phyloP scores from a whole-genome alignment of 805 yeast genomes.

The Groenewaldozyma salmanticensis region DNA sequence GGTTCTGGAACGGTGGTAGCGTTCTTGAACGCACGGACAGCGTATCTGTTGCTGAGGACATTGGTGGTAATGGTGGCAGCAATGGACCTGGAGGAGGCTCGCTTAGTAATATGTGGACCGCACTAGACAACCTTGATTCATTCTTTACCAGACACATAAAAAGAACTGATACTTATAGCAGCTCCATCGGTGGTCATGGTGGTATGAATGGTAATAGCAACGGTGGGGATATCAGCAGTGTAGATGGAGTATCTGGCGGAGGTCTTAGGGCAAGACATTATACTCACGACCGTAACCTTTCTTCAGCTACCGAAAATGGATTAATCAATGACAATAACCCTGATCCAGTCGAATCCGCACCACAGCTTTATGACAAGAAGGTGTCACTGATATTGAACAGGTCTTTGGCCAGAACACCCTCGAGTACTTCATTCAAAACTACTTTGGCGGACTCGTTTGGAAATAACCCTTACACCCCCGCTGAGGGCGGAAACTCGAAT shows the following conservation, averaged over 20 bases:
- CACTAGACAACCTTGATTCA: slow-evolving; percentile 78
- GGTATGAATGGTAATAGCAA: neutral
- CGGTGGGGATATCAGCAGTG: no score
- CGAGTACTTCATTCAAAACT: slow-evolving; percentile 69
- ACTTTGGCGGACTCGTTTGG: slow-evolving; percentile 59
- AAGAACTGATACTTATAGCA: slow-evolving; percentile 2
- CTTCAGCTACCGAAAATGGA: slow-evolving; percentile 55
- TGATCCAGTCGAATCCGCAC: slow-evolving; percentile 58
- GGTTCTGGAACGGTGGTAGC: slow-evolving; percentile 10
- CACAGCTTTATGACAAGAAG: slow-evolving; percentile 69
- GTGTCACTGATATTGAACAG: slow-evolving; percentile 66
- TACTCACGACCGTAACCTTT: slow-evolving; percentile 28
- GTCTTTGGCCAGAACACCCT: slow-evolving; percentile 62
- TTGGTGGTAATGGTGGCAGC: slow-evolving; percentile 6
- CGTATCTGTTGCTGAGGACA: slow-evolving; percentile 40
- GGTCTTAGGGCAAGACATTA: slow-evolving; percentile 7
- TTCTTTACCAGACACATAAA: slow-evolving; percentile 61
- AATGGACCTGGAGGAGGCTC: slow-evolving; percentile 59
- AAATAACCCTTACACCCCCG: slow-evolving; percentile 9
- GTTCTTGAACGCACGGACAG: slow-evolving; percentile 33
- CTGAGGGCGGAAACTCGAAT: slow-evolving; percentile 2
- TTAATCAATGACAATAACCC: slow-evolving; percentile 38
- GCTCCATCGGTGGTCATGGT: neutral
- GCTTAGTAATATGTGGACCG: slow-evolving; percentile 85
- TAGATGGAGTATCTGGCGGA: neutral